phyloP scores from a whole-genome alignment of 495 filamentous ascomycete species.

The Cercophora sp. region DNA sequence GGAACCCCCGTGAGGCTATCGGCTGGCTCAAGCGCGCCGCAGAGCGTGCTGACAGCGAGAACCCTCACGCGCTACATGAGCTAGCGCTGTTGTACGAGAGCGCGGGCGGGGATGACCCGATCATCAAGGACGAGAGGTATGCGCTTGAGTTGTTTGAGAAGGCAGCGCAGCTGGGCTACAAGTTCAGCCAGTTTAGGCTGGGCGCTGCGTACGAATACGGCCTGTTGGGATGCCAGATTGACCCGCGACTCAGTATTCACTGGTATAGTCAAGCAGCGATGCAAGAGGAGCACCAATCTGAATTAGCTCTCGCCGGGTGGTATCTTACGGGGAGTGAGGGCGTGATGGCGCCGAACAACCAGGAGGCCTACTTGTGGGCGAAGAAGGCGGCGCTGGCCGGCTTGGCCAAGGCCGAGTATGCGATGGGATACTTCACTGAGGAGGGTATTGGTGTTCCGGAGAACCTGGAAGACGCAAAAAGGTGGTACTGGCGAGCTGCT shows the following conservation, averaged over 20 bases:
- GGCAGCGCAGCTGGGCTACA: constrained; percentile 89
- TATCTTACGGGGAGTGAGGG: constrained; percentile 90
- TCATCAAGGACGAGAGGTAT: constrained; percentile 76
- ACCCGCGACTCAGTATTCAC: constrained; percentile 76
- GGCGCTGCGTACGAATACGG: constrained; percentile 90
- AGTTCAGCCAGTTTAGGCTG: constrained; percentile 87
- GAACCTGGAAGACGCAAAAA: constrained; percentile 89
- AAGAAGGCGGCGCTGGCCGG: constrained; percentile 84
- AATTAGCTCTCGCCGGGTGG: constrained; percentile 91
- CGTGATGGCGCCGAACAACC: constrained; percentile 86
- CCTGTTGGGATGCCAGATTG: constrained; percentile 72
- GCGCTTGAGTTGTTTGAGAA: constrained; percentile 75
- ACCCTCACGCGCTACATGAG: constrained; percentile 94
- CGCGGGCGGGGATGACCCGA: constrained; percentile 60
- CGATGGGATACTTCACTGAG: constrained; percentile 97
- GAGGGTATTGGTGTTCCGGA: constrained; percentile 85
- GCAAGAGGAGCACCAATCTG: constrained; percentile 91
- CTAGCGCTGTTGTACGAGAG: constrained; percentile 80
- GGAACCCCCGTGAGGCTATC: constrained; percentile 78
- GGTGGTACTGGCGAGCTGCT: constrained; percentile 97
- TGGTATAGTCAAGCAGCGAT: constrained; percentile 92
- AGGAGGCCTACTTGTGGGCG: constrained; percentile 96
- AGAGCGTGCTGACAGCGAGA: constrained; percentile 80
- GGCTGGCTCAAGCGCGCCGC: constrained; percentile 91
- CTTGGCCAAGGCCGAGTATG: constrained; percentile 89